phyloP scores from a whole-genome alignment of 1,139 yeast species.

The Yamadazyma pseudoaaseri region DNA sequence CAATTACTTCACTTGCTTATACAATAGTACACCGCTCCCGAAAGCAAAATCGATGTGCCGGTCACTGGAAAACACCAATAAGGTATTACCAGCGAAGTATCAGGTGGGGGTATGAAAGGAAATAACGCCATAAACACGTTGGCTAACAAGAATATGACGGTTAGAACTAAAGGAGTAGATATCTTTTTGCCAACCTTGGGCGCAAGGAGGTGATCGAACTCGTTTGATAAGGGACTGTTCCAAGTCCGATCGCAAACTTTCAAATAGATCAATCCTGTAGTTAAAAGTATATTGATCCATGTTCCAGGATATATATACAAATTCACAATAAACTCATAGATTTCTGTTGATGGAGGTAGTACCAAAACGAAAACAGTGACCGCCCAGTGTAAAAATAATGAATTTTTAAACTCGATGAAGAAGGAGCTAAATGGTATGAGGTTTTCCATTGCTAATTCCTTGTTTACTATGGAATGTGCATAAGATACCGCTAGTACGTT shows the following conservation, averaged over 20 bases:
- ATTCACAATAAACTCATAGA: constrained; percentile 49
- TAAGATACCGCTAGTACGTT: constrained; percentile 76
- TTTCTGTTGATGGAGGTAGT: constrained; percentile 47
- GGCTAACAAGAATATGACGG: constrained; percentile 42
- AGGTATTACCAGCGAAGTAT: constrained; percentile 36
- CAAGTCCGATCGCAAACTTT: constrained; percentile 16
- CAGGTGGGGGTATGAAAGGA: constrained; percentile 58
- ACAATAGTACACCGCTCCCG: constrained; percentile 43
- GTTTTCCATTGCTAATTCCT: constrained; percentile 72
- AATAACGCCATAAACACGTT: constrained; percentile 54
- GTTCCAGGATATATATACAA: constrained; percentile 53
- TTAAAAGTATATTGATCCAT: constrained; percentile 45
- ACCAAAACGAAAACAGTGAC: constrained; percentile 44
- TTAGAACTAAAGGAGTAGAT: constrained; percentile 29
- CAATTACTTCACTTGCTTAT: too few species aligned
- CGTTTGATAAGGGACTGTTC: constrained; percentile 10
- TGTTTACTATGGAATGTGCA: constrained; percentile 76
- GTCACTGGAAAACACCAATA: constrained; percentile 59
- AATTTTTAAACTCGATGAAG: constrained; percentile 51
- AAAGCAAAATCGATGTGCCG: constrained; percentile 44
- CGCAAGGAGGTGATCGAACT: constrained; percentile 21
- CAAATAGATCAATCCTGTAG: constrained; percentile 42
- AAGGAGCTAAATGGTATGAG: constrained; percentile 64
- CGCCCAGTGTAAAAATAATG: constrained; percentile 46
- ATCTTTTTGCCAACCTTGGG: constrained; percentile 14